Evolutionary conservation across 1,139 yeast species (phyloP).

Genomic region (Magnusiomyces sp.): DNA sequence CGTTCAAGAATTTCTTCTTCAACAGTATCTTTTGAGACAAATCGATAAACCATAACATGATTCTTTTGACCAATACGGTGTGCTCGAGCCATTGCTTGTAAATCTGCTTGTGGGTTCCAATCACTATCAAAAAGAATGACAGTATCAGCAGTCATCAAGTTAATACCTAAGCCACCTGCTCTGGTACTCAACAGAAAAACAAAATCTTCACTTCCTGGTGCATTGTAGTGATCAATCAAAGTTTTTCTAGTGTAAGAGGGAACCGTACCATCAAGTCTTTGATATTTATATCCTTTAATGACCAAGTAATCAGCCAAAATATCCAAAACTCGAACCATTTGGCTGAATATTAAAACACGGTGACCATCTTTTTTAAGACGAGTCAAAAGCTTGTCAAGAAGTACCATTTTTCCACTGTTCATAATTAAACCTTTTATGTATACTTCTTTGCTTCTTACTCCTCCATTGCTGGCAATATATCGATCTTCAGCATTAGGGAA

Average conservation of each 20-base stretch:
- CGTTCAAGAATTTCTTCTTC: conserved; percentile 96
- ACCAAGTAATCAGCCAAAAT: conserved; percentile 88
- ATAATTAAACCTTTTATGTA: conserved; percentile 83
- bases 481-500: conserved; percentile 90
- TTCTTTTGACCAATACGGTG: conserved; percentile 98
- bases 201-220: conserved; percentile 87
- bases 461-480: conserved; percentile 50
- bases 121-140: conserved; percentile 96
- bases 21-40: conserved; percentile 93
- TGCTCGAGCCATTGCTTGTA: conserved; percentile 99
- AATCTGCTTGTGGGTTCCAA: conserved; percentile 98
- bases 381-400: conserved; percentile 78
- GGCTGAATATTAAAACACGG: conserved; percentile 87
- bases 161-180: conserved; percentile 98
- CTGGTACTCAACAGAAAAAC: conserved; percentile 86
- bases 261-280: conserved; percentile 92
- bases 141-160: conserved; percentile 97
- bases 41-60: conserved; percentile 93
- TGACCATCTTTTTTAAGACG: conserved; percentile 89
- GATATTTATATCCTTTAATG: conserved; percentile 84
- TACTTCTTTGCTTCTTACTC: conserved; percentile 60
- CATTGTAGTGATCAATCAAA: conserved; percentile 93
- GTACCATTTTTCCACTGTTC: conserved; percentile 98
- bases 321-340: conserved; percentile 95
- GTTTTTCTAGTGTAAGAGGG: conserved; percentile 91